Evolutionary conservation across 2,329 filamentous ascomycete genomes (phyloP).

Genomic region (Fusarium sp.): DNA sequence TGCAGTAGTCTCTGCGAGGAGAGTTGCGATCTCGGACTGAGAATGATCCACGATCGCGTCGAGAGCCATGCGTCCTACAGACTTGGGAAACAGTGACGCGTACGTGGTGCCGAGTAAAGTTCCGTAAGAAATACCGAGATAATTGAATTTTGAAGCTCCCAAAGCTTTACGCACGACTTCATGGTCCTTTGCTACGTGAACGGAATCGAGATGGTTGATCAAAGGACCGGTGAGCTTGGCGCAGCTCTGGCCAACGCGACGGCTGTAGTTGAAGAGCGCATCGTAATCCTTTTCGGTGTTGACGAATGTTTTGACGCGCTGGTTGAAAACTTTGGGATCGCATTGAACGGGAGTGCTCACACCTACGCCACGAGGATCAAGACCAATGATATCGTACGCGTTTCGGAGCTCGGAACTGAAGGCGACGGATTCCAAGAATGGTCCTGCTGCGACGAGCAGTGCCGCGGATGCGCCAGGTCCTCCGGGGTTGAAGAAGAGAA

Average conservation of each 20-base stretch:
- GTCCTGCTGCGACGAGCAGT: slow-evolving; percentile 22
- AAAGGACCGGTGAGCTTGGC: slow-evolving; percentile 43
- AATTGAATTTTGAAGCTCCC: slow-evolving; percentile 47
- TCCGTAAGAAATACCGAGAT: slow-evolving; percentile 57
- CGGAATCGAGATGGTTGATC: slow-evolving; percentile 42
- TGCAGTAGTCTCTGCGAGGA: slow-evolving; percentile 29
- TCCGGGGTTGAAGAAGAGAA: slow-evolving; percentile 44
- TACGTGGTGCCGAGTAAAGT: slow-evolving; percentile 54
- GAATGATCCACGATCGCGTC: slow-evolving; percentile 50
- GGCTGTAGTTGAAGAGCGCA: slow-evolving; percentile 28
- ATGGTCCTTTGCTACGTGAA: slow-evolving; percentile 45
- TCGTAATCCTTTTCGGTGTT: slow-evolving; percentile 24
- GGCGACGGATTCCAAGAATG: slow-evolving; percentile 14
- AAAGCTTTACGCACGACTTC: slow-evolving; percentile 45
- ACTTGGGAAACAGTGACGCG: slow-evolving; percentile 50
- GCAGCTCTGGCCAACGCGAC: slow-evolving; percentile 42
- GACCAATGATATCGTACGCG: slow-evolving; percentile 60
- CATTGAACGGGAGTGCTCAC: slow-evolving; percentile 58
- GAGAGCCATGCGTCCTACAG: slow-evolving; percentile 48
- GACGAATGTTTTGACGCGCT: slow-evolving; percentile 33
- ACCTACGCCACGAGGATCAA: slow-evolving; percentile 61
- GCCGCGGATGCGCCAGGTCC: slow-evolving; percentile 40
- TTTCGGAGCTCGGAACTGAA: slow-evolving; percentile 38
- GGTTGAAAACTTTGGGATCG: slow-evolving; percentile 51
- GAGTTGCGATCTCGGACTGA: slow-evolving; percentile 29